Evolutionary conservation across 2,329 filamentous ascomycete genomes (phyloP).

Genomic region (Sarocladium kiliense): DNA sequence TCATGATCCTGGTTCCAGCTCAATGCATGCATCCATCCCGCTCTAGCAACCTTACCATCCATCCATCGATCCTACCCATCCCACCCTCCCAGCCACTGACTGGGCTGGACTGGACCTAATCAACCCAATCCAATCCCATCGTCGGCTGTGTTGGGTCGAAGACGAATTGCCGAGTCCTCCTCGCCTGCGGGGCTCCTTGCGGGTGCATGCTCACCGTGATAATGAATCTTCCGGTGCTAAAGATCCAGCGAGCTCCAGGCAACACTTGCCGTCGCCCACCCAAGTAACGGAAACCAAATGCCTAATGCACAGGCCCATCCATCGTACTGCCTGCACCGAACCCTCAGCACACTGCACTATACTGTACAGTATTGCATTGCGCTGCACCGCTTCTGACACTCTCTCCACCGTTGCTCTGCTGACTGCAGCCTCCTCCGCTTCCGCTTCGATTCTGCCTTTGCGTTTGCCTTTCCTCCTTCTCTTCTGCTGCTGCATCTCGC

Average conservation of each 20-base stretch:
- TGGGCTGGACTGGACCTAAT: neutral
- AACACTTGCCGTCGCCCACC: slow-evolving; percentile 3
- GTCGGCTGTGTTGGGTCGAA: neutral
- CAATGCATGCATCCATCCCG: neutral
- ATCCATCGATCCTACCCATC: neutral
- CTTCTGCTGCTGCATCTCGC: slow-evolving; percentile 4
- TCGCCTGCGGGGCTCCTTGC: neutral
- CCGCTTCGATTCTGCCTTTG: neutral
- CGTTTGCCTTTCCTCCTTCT: neutral
- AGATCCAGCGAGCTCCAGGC: neutral
- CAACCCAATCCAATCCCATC: neutral
- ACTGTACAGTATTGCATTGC: neutral
- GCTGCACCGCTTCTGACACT: neutral
- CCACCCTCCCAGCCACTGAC: neutral
- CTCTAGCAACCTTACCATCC: neutral
- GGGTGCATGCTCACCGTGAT: neutral
- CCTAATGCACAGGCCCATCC: neutral
- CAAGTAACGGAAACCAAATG: neutral
- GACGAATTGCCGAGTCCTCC: neutral
- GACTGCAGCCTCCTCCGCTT: neutral
- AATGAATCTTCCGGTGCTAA: too few species aligned
- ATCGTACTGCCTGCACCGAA: too few species aligned
- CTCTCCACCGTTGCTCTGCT: neutral
- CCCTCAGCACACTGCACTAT: neutral
- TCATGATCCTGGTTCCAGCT: slow-evolving; percentile 3